Percentiles rank a stretch among this genome's conserved stretches.
Conservation (phyloP, 2,329 filamentous ascomycete species). For the Phaeosphaeria sp. region DNA sequence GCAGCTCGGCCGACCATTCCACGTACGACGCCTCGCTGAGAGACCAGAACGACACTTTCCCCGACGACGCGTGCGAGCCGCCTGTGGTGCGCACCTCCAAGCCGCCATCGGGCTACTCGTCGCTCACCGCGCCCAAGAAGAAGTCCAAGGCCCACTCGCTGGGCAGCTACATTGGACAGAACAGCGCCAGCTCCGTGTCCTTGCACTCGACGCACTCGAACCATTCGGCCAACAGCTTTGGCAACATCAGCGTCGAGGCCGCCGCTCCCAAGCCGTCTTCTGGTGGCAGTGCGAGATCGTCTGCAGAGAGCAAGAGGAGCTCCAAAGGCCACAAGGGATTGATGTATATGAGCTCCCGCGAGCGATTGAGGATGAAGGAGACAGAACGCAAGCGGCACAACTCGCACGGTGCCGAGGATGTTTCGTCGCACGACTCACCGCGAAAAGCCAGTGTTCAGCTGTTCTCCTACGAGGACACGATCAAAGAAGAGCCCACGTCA, state of each 20-base stretch:
- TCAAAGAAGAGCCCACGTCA: slow-evolving; percentile 43
- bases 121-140: slow-evolving; percentile 67
- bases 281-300: slow-evolving; percentile 40
- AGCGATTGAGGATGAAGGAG: slow-evolving; percentile 69
- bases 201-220: slow-evolving; percentile 44
- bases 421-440: slow-evolving; percentile 33
- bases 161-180: slow-evolving; percentile 63
- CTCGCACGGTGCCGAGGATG: slow-evolving; percentile 51
- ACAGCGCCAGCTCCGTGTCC: slow-evolving; percentile 42
- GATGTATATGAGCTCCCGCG: slow-evolving; percentile 77
- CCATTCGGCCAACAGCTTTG: slow-evolving; percentile 46
- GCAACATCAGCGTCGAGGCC: slow-evolving; percentile 51
- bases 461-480: slow-evolving; percentile 43
- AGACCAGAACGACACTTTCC: slow-evolving; percentile 56
- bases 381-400: slow-evolving; percentile 65
- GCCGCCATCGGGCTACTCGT: slow-evolving; percentile 76
- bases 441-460: slow-evolving; percentile 33
- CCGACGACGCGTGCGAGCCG: slow-evolving; percentile 65
- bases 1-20: slow-evolving; percentile 76
- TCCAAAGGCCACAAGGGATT: slow-evolving; percentile 59
- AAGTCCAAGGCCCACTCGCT: slow-evolving; percentile 55
- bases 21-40: slow-evolving; percentile 63
- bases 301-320: slow-evolving; percentile 45
- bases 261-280: slow-evolving; percentile 34
- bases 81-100: slow-evolving; percentile 84